Evolutionary conservation across 2,329 filamentous ascomycete genomes (phyloP).

Genomic region (Microascus cirrosus): DNA sequence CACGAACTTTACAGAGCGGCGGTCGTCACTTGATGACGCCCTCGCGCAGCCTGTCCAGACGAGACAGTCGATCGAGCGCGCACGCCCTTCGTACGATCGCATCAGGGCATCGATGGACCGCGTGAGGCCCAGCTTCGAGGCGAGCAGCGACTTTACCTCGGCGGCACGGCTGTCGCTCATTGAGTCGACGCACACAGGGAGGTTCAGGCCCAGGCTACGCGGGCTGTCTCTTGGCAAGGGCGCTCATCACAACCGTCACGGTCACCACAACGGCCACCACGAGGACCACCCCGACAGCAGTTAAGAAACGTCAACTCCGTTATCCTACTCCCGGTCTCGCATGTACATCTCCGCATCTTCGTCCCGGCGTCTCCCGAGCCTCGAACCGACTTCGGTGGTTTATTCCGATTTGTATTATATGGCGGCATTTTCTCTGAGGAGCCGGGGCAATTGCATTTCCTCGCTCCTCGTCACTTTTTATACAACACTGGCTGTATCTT

Average conservation of each 20-base stretch:
- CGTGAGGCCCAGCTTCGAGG: conserved; percentile 73
- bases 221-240: conserved; percentile 30
- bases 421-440: conserved; percentile 2
- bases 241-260: conserved; percentile 14
- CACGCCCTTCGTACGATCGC: conserved; percentile 78
- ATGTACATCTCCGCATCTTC: background rate
- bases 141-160: conserved; percentile 81
- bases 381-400: background rate
- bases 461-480: background rate
- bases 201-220: conserved; percentile 25
- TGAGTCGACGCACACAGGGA: conserved; percentile 55
- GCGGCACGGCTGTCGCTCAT: conserved; percentile 75
- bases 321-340: background rate
- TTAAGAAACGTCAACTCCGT: background rate
- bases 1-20: conserved; percentile 71
- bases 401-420: background rate
- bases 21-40: conserved; percentile 42
- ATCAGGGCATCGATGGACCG: conserved; percentile 81
- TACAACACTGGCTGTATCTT: conserved; percentile 12
- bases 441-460: background rate
- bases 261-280: too few relatives aligned
- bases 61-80: conserved; percentile 53
- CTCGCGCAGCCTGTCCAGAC: conserved; percentile 5
- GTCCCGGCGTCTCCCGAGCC: background rate
- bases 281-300: background rate